Conservation (phyloP, 1,139 yeast species). For the Yamadazyma trypodendri region DNA sequence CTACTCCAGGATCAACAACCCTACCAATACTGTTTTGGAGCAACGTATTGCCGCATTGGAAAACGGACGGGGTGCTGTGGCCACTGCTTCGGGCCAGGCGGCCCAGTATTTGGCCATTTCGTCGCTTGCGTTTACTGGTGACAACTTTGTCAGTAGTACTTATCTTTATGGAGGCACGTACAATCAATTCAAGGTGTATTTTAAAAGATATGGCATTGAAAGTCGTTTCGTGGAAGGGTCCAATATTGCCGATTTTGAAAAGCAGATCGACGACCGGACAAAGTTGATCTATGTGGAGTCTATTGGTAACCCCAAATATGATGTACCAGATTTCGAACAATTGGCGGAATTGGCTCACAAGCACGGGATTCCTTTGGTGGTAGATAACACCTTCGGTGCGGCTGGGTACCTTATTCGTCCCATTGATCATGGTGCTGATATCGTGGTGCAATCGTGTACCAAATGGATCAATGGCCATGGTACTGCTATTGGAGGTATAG, state of each 20-base stretch:
- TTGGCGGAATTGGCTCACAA: conserved; percentile 78
- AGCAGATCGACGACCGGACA: conserved; percentile 76
- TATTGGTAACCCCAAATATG: conserved; percentile 92
- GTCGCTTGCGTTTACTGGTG: conserved; percentile 85
- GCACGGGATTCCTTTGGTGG: conserved; percentile 87
- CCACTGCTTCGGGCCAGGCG: conserved; percentile 93
- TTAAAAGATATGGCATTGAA: conserved; percentile 84
- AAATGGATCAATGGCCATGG: conserved; percentile 99
- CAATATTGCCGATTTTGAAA: conserved; percentile 65
- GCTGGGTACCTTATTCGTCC: conserved; percentile 91
- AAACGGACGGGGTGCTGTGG: conserved; percentile 87
- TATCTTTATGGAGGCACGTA: conserved; percentile 94
- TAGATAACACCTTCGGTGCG: conserved; percentile 97
- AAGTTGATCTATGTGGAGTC: conserved; percentile 89
- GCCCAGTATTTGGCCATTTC: conserved; percentile 86
- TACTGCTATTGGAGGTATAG: conserved; percentile 89
- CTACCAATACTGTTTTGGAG: conserved; percentile 89
- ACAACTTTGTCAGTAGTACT: conserved; percentile 85
- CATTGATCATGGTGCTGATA: conserved; percentile 85
- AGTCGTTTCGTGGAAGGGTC: conserved; percentile 83
- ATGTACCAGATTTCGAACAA: conserved; percentile 86
- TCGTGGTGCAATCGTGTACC: conserved; percentile 86
- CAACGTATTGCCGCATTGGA: conserved; percentile 90
- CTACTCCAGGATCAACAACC: conserved; percentile 89
- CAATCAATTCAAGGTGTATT: conserved; percentile 90